Conservation (phyloP, 208 protist genomes). For the Naegleria gruberi region DNA sequence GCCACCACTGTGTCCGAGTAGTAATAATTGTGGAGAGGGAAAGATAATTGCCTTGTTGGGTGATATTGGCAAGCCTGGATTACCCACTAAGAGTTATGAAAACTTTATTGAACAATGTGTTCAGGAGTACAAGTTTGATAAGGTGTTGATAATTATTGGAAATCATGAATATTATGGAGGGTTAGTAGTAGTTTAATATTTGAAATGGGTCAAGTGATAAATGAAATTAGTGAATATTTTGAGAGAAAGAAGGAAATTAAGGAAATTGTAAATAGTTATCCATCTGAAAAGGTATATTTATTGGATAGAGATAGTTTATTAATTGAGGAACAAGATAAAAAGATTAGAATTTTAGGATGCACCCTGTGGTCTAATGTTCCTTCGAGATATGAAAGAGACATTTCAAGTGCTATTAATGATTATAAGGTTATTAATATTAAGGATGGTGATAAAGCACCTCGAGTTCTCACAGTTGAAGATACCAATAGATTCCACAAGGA, state of each 20-base stretch:
- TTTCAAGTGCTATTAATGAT: not conserved
- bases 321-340: not conserved
- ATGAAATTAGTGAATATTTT: not conserved
- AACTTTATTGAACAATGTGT: not conserved
- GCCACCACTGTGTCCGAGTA: not conserved
- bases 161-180: constrained; percentile 3
- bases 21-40: too few species aligned
- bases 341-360: not conserved
- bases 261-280: not conserved
- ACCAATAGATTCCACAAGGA: not conserved
- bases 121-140: not conserved
- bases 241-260: not conserved
- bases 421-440: not conserved
- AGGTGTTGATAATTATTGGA: not conserved
- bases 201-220: not conserved
- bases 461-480: not conserved
- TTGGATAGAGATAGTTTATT: not conserved
- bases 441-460: not conserved
- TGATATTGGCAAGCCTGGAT: not conserved
- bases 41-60: not conserved
- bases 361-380: not conserved
- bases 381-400: not conserved
- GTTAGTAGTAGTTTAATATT: not conserved
- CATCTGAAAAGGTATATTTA: not conserved
- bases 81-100: not conserved